Percentiles rank a stretch among this genome's conserved stretches.
phyloP scores from a whole-genome alignment of 371 early-diverging fungal species.

The Rhizopus delemar region DNA sequence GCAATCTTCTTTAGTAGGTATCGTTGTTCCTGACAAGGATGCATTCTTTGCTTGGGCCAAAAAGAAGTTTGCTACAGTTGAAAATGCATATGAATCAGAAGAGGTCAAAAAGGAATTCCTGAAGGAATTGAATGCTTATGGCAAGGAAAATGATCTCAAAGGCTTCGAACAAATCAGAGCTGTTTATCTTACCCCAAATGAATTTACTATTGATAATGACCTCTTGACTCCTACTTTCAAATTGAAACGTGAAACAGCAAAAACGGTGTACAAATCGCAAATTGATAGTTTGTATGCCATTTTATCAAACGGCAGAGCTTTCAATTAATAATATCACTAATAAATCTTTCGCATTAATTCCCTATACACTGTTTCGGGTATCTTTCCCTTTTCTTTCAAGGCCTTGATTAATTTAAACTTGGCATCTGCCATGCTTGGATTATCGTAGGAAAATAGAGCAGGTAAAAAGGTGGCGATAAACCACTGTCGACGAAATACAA shows the following conservation, averaged over 20 bases:
- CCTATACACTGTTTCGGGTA: conserved; percentile 17
- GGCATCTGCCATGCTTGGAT: neutral
- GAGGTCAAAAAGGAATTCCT: conserved; percentile 63
- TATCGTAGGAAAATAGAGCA: conserved; percentile 12
- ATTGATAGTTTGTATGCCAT: conserved; percentile 70
- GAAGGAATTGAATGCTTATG: conserved; percentile 59
- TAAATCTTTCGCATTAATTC: conserved; percentile 5
- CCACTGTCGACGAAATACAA: conserved; percentile 26
- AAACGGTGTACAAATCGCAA: conserved; percentile 59
- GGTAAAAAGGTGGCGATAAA: conserved; percentile 28
- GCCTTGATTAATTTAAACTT: conserved; percentile 17
- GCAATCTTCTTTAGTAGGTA: conserved; percentile 80
- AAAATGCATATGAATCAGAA: conserved; percentile 58
- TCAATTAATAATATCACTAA: neutral
- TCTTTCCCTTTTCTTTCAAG: conserved; percentile 18
- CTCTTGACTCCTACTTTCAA: conserved; percentile 85
- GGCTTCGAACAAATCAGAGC: conserved; percentile 88
- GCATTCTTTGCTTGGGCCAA: conserved; percentile 51
- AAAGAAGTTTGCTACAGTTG: conserved; percentile 30
- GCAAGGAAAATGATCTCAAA: conserved; percentile 71
- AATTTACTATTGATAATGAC: conserved; percentile 86
- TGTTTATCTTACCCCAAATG: conserved; percentile 68
- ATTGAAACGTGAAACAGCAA: conserved; percentile 79
- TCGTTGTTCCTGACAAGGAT: conserved; percentile 83
- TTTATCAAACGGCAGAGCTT: conserved; percentile 21